A percentile compares a stretch with the other conserved stretches of the same genome.
Evolutionary conservation across 2,329 filamentous ascomycete species (phyloP).

Genomic region (Hypoxylon sp.): DNA sequence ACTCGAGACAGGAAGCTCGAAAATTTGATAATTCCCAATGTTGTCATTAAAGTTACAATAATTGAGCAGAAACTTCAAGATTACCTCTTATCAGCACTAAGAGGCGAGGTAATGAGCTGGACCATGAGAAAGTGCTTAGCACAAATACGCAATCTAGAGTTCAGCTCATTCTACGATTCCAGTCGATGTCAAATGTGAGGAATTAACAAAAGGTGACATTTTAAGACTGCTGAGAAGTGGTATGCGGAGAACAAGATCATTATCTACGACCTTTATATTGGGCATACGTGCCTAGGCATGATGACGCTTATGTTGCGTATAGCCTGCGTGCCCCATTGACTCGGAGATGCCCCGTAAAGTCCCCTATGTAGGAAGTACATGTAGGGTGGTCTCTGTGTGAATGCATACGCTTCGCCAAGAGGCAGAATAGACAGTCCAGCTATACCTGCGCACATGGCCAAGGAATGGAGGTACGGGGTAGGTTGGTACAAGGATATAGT

Average conservation of each 20-base stretch:
- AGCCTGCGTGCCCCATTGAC: neutral
- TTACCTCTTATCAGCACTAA: neutral
- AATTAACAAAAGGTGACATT: neutral
- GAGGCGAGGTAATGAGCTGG: neutral
- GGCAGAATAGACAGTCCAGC: neutral
- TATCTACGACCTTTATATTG: neutral
- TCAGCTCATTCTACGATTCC: neutral
- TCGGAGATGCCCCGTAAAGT: neutral
- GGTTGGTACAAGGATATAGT: neutral
- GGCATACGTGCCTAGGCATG: neutral
- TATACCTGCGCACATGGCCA: neutral
- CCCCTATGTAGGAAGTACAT: neutral
- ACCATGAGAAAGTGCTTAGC: neutral
- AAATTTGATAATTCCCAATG: neutral
- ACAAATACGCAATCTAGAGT: neutral
- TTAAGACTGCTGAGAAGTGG: slow-evolving; percentile 4
- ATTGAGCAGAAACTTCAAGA: neutral
- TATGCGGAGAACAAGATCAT: slow-evolving; percentile 7
- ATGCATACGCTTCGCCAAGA: neutral
- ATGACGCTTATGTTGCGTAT: neutral
- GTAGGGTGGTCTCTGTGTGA: neutral
- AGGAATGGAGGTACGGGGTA: neutral
- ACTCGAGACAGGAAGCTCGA: neutral
- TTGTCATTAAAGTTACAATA: neutral
- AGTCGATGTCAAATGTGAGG: neutral